These are phyloP conservation scores for Thinopyrum elongatum DNA, from an alignment of 176 grass and related monocot genomes.

Conservation along the genomic window DNA sequence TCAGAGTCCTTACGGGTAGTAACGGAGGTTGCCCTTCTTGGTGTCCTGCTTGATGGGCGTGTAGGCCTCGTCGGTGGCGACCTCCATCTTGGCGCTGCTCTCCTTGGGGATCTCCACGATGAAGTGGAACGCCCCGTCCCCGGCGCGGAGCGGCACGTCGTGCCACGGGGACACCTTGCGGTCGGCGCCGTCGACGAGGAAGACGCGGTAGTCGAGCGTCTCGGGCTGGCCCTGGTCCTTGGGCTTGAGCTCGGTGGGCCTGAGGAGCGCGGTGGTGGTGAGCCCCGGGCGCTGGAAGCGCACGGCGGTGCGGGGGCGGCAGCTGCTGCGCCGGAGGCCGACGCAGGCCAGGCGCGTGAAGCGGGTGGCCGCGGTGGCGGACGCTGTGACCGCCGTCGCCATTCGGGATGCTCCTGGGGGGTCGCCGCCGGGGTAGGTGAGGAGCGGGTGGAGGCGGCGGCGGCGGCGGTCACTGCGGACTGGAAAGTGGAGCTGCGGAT, in stretches of 20 bases:
- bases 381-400: slow-evolving; percentile 67
- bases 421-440: not conserved
- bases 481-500: not conserved
- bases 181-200: slow-evolving; percentile 65
- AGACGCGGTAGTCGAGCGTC: slow-evolving; percentile 93
- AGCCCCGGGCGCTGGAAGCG: slow-evolving; percentile 45
- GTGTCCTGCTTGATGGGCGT: slow-evolving; percentile 99
- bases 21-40: slow-evolving; percentile 98
- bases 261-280: slow-evolving; percentile 47
- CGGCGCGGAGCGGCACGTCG: slow-evolving; percentile 81
- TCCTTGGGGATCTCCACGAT: slow-evolving; percentile 98
- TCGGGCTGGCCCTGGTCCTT: slow-evolving; percentile 68
- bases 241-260: slow-evolving; percentile 48
- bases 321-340: slow-evolving; percentile 26
- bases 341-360: slow-evolving; percentile 35
- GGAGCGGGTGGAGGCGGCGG: not conserved
- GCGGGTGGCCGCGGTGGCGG: slow-evolving; percentile 49
- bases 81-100: slow-evolving; percentile 97
- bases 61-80: slow-evolving; percentile 89
- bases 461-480: slow-evolving; percentile 18
- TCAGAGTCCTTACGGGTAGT: slow-evolving; percentile 76
- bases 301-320: slow-evolving; percentile 31
- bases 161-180: slow-evolving; percentile 94
- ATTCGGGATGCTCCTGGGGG: slow-evolving; percentile 17
- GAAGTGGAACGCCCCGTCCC: slow-evolving; percentile 90